Evolutionary conservation across 805 yeast genomes (phyloP).

Genomic region (Scheffersomyces stipitis): DNA sequence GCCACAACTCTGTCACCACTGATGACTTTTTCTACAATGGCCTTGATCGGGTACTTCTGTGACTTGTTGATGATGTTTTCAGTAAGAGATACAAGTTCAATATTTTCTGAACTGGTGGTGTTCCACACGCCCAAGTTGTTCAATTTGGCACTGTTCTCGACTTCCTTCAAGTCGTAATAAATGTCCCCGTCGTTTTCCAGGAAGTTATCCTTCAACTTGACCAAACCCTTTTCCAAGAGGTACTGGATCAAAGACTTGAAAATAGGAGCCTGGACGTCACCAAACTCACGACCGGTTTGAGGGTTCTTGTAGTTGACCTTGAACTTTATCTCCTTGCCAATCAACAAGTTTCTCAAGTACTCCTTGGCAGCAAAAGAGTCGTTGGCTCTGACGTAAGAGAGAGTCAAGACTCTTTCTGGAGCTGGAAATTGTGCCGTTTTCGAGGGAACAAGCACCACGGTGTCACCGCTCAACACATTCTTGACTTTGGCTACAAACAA

Average conservation of each 20-base stretch:
- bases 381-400: constrained; percentile 61
- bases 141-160: constrained; percentile 52
- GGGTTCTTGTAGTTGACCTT: constrained; percentile 54
- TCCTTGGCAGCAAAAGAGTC: constrained; percentile 66
- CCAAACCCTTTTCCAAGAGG: constrained; percentile 58
- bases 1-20: constrained; percentile 76
- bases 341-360: constrained; percentile 54
- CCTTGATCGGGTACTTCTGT: constrained; percentile 41
- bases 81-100: constrained; percentile 25
- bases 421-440: constrained; percentile 38
- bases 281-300: constrained; percentile 60
- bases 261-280: constrained; percentile 66
- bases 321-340: constrained; percentile 66
- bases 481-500: constrained; percentile 59
- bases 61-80: constrained; percentile 34
- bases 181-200: constrained; percentile 41
- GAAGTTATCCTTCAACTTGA: constrained; percentile 58
- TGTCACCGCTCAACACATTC: constrained; percentile 69
- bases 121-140: constrained; percentile 60
- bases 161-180: constrained; percentile 35
- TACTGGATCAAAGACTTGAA: constrained; percentile 59
- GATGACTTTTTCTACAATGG: constrained; percentile 73
- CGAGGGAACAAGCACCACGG: constrained; percentile 58
- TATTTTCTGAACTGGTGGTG: constrained; percentile 4
- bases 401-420: constrained; percentile 61